Base-by-base conservation (phyloP, 306 rosid species). In the Senna siamea region DNA sequence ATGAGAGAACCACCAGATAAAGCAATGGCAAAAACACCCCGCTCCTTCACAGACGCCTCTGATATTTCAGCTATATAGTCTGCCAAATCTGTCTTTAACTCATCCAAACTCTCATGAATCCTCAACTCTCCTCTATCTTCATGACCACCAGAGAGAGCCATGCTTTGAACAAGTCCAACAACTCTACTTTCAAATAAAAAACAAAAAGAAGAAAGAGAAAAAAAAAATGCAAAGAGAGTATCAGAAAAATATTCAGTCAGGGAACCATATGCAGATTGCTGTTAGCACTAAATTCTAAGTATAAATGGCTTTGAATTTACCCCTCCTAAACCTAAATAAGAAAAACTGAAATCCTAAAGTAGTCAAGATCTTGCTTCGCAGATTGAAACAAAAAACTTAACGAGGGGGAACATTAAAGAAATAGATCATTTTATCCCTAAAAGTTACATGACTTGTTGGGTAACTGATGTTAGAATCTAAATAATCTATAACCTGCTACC, bases 1-100 rank as follows among this genome's bases (percentile, higher is more conserved):
- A 95, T 86, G 76, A 92, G 98, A 85, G 99, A 95, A 86, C 99
- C 99, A 92, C 99, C 99, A 79, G 99, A 90, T 80, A 95, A 80
- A 75, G 93, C 99, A 66, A 95, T 60, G 47, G 99, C 75, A 87
- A 95, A 95, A 32, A 78, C 86, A 32, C 98, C 99, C 18, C 93
- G 83, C 81, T 90, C 98, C 86, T 95, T 87, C 88, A 95, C 98
- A 44, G 97, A 84, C 10, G 83, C 87, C 77, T 95, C 98, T 6
- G 99, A 88, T 72, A 92, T 60, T 60, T 90, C 97, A 15, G 97
- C 96, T 84, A 95, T 82, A 78, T 90, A 90, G 77, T 90, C 90
- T 47, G 93, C 98, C 90, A 95, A 86, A 85, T 86, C 92, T 58
- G 96, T 83, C 72, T 85, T 85, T 54, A 95, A 96, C 72, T 95